Base-by-base conservation (phyloP, 176 grass and related monocot genomes). In the Microstegium vimineum region DNA sequence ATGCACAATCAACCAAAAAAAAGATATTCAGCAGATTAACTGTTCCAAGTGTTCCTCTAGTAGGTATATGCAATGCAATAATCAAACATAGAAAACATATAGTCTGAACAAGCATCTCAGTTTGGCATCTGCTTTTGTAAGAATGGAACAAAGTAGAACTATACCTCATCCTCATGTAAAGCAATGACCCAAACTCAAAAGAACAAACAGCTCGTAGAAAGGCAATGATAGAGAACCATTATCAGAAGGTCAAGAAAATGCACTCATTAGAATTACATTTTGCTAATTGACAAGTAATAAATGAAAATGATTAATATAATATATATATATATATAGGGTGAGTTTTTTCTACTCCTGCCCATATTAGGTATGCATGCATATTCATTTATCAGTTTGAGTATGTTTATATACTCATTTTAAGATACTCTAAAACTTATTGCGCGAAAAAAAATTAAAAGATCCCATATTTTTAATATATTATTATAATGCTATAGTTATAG, bases 121-220 rank as follows among this genome's bases (percentile, higher is more conserved):
- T 59, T 59, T 30, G 49, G 37, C 66, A 31, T 60, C 37, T 60
- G 31, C n/a, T 69, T 82, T 68, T 49, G 63, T 13, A 38, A 16
- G 9, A 68, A 71, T 77, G 36, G 3, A 66, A n/a, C 75, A 88
- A 75, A 69, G 28, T 76, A 76, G 30, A 87, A 60, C 36, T 82
- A 77, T 10, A 37, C 4, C 25, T 11, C 56, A 82, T 17, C 10
- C 41, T 16, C 42, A 82, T 23, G n/a, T 51, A 25, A 82, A 56
- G 52, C 16, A 10, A 74, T 34, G 66, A 69, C 35, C 0, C 28
- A 14, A 79, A 46, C 35, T 68, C 25, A 8, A 52, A 80, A 74
- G 13, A 76, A 81, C 36, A 18, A 66, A 43, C 69, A 73, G 36
- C 23, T 59, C 10, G 5, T 32, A 74, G 34, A 66, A 59, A 56